A percentile compares a stretch with the other conserved stretches of the same genome.
Evolutionary conservation across 305 asterid species (phyloP).

Genomic region (Fraxinus nigra): DNA sequence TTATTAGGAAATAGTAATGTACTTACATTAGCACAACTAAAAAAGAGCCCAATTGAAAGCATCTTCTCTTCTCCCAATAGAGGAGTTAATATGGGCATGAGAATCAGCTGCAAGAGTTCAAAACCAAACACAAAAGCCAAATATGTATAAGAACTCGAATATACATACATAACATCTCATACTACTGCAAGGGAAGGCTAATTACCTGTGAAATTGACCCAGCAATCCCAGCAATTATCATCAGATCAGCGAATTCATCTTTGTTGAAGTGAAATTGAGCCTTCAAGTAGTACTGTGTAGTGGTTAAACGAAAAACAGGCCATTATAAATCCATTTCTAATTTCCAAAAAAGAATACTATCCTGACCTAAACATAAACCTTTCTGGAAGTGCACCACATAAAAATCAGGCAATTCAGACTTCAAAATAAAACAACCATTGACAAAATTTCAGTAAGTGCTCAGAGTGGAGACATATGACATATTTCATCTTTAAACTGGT

Average conservation of each 20-base stretch:
- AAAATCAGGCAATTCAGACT: background rate
- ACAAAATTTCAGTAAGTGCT: background rate
- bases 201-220: constrained; percentile 81
- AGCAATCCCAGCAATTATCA: constrained; percentile 72
- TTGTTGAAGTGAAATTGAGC: constrained; percentile 86
- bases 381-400: background rate
- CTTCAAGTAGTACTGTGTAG: constrained; percentile 78
- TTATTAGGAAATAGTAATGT: background rate
- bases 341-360: background rate
- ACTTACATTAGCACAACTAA: constrained; percentile 55
- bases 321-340: background rate
- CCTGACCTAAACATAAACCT: background rate
- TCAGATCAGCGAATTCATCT: constrained; percentile 81
- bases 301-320: background rate
- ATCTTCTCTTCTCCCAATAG: constrained; percentile 70
- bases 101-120: constrained; percentile 52
- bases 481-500: background rate
- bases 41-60: constrained; percentile 71
- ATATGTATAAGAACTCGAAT: background rate
- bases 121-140: background rate
- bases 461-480: background rate
- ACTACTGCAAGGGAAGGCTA: background rate
- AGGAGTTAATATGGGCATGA: constrained; percentile 82
- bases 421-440: background rate
- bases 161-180: background rate